Conservation (phyloP, 306 rosid species). For the Dalbergia cultrata region DNA sequence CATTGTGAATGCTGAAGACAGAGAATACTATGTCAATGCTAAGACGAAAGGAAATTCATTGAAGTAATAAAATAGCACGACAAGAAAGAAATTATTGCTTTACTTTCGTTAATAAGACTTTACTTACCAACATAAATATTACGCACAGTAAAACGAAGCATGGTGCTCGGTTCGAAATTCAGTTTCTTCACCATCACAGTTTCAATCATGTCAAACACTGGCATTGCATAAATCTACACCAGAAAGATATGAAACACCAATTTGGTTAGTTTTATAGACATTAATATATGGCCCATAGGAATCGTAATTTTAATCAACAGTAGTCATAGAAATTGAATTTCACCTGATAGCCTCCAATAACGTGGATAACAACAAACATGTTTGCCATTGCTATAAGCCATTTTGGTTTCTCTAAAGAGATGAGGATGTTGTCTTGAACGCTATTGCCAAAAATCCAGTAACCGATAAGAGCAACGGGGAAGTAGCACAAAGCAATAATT, state of each 20-base stretch:
- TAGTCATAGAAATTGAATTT: neutral
- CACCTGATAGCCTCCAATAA: constrained; percentile 85
- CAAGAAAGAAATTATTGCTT: neutral
- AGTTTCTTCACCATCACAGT: constrained; percentile 78
- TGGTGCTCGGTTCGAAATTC: constrained; percentile 56
- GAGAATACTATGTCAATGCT: neutral
- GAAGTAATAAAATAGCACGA: neutral
- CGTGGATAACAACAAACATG: constrained; percentile 76
- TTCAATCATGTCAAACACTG: constrained; percentile 96
- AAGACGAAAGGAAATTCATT: neutral
- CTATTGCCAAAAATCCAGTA: constrained; percentile 66
- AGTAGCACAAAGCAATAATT: constrained; percentile 77
- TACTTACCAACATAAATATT: constrained; percentile 77
- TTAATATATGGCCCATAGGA: neutral
- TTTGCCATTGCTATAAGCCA: constrained; percentile 81
- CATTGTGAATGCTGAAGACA: constrained; percentile 64
- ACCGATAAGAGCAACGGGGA: constrained; percentile 78
- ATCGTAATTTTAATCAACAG: neutral
- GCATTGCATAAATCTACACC: constrained; percentile 86
- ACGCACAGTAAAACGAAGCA: constrained; percentile 74
- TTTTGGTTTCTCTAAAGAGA: constrained; percentile 62
- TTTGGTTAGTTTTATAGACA: neutral
- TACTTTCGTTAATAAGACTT: neutral
- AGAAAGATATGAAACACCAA: neutral
- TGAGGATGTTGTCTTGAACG: constrained; percentile 69